phyloP scores from a whole-genome alignment of 2,329 filamentous ascomycete species.

The Aspergillus pseudoviridinutans region DNA sequence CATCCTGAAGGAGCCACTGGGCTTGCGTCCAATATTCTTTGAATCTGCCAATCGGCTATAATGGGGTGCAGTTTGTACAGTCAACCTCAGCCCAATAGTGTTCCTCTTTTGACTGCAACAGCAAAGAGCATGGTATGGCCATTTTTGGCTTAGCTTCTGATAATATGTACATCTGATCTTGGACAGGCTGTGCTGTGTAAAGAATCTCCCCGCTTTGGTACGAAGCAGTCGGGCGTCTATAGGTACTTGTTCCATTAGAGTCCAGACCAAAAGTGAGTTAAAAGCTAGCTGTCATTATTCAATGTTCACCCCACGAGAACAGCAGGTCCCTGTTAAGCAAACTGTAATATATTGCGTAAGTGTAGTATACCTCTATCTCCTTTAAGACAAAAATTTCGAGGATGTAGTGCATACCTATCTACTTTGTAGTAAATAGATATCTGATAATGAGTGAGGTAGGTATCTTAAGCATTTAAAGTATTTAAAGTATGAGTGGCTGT shows the following conservation, averaged over 20 bases:
- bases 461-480: background rate
- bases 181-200: background rate
- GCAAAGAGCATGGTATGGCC: background rate
- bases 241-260: no score
- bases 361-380: background rate
- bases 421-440: no score
- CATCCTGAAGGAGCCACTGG: slow-evolving; percentile 1
- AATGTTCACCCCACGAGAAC: background rate
- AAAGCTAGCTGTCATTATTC: background rate
- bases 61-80: background rate
- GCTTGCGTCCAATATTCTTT: no score
- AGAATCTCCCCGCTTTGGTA: background rate
- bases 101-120: background rate
- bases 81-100: background rate
- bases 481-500: background rate
- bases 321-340: background rate
- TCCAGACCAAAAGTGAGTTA: background rate
- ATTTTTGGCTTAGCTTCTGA: background rate
- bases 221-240: background rate
- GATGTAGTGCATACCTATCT: background rate
- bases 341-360: background rate
- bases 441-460: background rate
- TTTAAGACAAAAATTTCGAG: background rate
- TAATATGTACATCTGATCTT: background rate
- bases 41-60: background rate